Evolutionary conservation across 441 rosid species (phyloP).

Genomic region (Melastoma candidum): DNA sequence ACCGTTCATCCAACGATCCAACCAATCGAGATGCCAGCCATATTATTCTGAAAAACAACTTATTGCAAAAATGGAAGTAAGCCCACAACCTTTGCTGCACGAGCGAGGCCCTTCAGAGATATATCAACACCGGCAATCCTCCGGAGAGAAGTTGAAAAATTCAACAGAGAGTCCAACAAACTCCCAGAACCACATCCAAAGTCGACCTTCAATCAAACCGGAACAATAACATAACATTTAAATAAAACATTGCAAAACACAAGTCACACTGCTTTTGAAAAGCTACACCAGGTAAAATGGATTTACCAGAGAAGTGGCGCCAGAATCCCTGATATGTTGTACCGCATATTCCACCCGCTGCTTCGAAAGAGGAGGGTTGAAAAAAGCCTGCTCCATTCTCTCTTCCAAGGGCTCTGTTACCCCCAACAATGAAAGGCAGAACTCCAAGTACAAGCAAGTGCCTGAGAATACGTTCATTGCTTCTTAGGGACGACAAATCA

Average conservation of each 20-base stretch:
- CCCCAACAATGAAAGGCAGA: slow-evolving; percentile 41
- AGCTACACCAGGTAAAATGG: background rate
- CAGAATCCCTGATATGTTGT: slow-evolving; percentile 63
- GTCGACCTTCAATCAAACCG: slow-evolving; percentile 48
- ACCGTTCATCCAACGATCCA: slow-evolving; percentile 6
- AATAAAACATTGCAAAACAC: slow-evolving; percentile 8
- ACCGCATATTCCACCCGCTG: slow-evolving; percentile 92
- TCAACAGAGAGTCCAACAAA: slow-evolving; percentile 72
- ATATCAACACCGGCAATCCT: slow-evolving; percentile 78
- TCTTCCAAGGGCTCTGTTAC: slow-evolving; percentile 80
- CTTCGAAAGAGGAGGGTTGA: slow-evolving; percentile 91
- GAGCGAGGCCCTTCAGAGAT: slow-evolving; percentile 69
- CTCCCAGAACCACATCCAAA: slow-evolving; percentile 97
- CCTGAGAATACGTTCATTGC: slow-evolving; percentile 23
- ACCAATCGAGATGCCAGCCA: background rate
- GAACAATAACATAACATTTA: slow-evolving; percentile 7
- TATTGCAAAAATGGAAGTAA: background rate
- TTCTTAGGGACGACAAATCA: no score
- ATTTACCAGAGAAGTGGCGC: slow-evolving; percentile 64
- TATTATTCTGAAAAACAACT: background rate
- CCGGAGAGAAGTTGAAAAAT: slow-evolving; percentile 63
- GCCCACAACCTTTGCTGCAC: slow-evolving; percentile 76
- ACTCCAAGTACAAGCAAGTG: slow-evolving; percentile 35
- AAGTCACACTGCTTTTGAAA: slow-evolving; percentile 8
- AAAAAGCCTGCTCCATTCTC: slow-evolving; percentile 94